Evolutionary conservation across 371 early-diverging fungal species (phyloP).

Genomic region (Mortierella sp.): DNA sequence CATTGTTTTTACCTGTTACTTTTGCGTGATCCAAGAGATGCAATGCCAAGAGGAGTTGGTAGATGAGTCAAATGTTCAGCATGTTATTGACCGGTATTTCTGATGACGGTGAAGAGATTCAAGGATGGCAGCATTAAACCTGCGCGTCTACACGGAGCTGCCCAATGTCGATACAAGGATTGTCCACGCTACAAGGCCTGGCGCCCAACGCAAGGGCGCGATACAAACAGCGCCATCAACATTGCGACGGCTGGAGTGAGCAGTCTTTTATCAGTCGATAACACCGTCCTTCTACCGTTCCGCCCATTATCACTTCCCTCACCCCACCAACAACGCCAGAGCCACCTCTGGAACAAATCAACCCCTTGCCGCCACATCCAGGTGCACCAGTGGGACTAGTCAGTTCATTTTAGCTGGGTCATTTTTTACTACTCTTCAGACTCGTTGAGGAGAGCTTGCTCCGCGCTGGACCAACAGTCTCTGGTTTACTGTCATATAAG

Average conservation of each 20-base stretch:
- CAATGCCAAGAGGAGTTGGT: too few species aligned
- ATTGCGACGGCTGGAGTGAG: background rate
- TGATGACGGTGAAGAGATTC: too few species aligned
- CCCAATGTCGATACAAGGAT: background rate
- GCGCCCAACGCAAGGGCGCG: background rate
- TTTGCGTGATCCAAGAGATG: too few species aligned
- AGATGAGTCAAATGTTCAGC: too few species aligned
- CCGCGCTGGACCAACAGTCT: too few species aligned
- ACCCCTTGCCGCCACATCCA: background rate
- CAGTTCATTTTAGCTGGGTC: background rate
- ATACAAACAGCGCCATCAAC: background rate
- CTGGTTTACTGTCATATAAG: too few species aligned
- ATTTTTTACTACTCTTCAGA: too few species aligned
- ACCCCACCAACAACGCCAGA: background rate
- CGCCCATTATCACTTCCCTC: background rate
- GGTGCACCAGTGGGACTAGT: slow-evolving; percentile 2
- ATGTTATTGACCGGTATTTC: too few species aligned
- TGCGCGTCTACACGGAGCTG: background rate
- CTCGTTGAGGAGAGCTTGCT: too few species aligned
- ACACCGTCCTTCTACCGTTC: background rate
- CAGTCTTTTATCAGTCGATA: background rate
- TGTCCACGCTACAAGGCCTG: background rate
- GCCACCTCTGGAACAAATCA: background rate
- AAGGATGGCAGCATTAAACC: too few species aligned
- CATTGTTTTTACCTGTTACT: too few species aligned